Evolutionary conservation across 1,284 basidiomycete species (phyloP), one percentile per base, ranked within the genome.

Genomic region (Ceratorhiza oryzae-sativae): DNA sequence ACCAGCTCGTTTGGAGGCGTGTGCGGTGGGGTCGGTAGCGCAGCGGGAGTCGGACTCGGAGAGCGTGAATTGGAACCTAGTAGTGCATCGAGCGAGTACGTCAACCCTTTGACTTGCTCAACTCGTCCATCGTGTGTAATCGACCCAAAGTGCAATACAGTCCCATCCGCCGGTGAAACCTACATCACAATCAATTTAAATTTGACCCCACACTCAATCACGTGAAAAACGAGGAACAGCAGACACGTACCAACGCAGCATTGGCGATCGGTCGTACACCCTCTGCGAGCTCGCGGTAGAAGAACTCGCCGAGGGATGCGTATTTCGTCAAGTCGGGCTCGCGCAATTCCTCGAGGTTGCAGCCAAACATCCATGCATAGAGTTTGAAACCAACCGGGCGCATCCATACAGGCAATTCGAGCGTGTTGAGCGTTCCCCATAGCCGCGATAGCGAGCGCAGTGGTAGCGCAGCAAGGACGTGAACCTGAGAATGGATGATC

Each of bases 71-170:
- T 88, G 32, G 91, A 86, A 45, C 94, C 94, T 9, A 98, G 88
- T 0, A 99, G 84, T 0, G 96, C 95, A 76, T 97, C 92, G 27
- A 99, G 86, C 6, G 95, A 97, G 79, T 98, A 98, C 0, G 95
- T 98, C 75, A 97, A 90, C 18, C 97, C 97, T 81, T 99, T 99
- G 78, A 99, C 95, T 82, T 98, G 96, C 80, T 98, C 96, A 51
- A 99, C 94, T 34, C 89, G 88, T 51, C 83, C 80, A 62, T 90
- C 87, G 74, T 90, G 89, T 67, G 86, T 82, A 76, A 99, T 93
- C 1, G 89, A 88, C 30, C 97, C 97, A 77, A 96, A 95, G 79
- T 99, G 97, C 42, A 99, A 84, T 1, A 99, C 87, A 1, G 86
- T 91, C 10, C 97, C 97, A 77, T 99, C 97, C 0, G 97, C 95